Conservation (phyloP, 1,139 yeast species). For the Pichia sp. region DNA sequence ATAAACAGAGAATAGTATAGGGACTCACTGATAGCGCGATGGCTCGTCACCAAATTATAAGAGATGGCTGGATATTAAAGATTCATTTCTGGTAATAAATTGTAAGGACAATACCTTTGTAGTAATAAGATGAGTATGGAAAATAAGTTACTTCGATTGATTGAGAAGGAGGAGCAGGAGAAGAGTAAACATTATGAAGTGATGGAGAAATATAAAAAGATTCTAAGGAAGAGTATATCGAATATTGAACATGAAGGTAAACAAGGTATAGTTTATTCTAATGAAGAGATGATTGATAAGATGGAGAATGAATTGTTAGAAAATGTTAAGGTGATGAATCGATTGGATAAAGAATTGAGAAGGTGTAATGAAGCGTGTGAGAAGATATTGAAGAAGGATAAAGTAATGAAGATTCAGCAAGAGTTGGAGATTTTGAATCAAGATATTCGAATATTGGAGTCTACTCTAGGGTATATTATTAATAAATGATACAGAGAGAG, state of each 20-base stretch:
- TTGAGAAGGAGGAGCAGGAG: slow-evolving; percentile 8
- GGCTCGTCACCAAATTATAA: no score
- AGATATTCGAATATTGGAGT: slow-evolving; percentile 39
- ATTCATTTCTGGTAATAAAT: no score
- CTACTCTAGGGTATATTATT: slow-evolving; percentile 5
- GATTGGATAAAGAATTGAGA: slow-evolving; percentile 4
- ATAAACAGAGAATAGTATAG: no score
- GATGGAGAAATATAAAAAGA: slow-evolving; percentile 7
- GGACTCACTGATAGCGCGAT: no score
- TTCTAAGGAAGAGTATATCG: slow-evolving; percentile 5
- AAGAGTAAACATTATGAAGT: slow-evolving; percentile 6
- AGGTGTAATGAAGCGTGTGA: slow-evolving; percentile 4
- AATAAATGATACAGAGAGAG: not conserved
- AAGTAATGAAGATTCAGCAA: slow-evolving; percentile 27
- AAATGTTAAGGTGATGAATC: slow-evolving; percentile 3
- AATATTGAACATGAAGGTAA: slow-evolving; percentile 9
- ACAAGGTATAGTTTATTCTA: slow-evolving; percentile 12
- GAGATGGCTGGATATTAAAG: no score
- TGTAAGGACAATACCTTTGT: no score
- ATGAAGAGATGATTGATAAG: slow-evolving; percentile 10
- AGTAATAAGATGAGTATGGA: slow-evolving; percentile 4
- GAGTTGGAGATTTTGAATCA: slow-evolving; percentile 40
- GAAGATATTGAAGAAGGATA: slow-evolving; percentile 14
- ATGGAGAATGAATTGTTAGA: slow-evolving; percentile 7
- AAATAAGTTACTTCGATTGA: slow-evolving; percentile 3